A percentile compares a stretch with the other conserved stretches of the same genome.
These are phyloP conservation scores for Pelagophyceae sp. DNA, from an alignment of 352 stramenopile species.

Conservation along the genomic window DNA sequence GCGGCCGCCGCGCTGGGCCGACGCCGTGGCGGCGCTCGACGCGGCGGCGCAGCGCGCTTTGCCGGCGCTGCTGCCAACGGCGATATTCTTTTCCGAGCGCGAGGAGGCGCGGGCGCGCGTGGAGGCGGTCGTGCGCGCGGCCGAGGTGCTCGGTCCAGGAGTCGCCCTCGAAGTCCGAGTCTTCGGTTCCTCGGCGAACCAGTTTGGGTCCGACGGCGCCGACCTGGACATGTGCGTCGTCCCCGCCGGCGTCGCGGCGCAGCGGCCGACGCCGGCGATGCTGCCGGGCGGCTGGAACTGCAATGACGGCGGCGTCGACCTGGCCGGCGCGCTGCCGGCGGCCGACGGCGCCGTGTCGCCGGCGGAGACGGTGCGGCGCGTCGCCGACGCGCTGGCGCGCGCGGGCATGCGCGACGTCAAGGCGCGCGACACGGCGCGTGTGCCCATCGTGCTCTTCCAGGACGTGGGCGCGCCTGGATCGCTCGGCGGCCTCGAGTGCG, in stretches of 20 bases:
- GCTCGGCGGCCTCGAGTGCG: slow-evolving; percentile 57
- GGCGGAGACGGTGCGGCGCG: not conserved
- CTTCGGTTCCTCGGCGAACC: slow-evolving; percentile 93
- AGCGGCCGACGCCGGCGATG: no score
- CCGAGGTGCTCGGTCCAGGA: slow-evolving; percentile 17
- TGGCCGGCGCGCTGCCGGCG: no score
- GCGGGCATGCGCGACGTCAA: not conserved
- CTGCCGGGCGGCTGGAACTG: not conserved
- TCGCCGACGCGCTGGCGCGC: not conserved
- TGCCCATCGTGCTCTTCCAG: slow-evolving; percentile 62
- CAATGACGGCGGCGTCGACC: not conserved
- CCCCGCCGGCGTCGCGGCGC: no score
- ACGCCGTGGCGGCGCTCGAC: not conserved
- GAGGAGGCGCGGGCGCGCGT: not conserved
- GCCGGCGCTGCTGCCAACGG: slow-evolving; percentile 15
- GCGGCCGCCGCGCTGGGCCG: no score
- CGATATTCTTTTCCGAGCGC: not conserved
- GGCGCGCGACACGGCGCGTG: slow-evolving; percentile 8
- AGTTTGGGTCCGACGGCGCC: slow-evolving; percentile 80
- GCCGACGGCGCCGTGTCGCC: no score
- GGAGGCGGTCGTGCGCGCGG: not conserved
- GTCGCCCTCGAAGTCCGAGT: slow-evolving; percentile 32
- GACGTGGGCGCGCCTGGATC: no score
- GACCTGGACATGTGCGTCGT: slow-evolving; percentile 85
- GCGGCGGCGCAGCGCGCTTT: not conserved